Conservation (phyloP, 441 rosid genomes). For the Macaranga tanarius region DNA sequence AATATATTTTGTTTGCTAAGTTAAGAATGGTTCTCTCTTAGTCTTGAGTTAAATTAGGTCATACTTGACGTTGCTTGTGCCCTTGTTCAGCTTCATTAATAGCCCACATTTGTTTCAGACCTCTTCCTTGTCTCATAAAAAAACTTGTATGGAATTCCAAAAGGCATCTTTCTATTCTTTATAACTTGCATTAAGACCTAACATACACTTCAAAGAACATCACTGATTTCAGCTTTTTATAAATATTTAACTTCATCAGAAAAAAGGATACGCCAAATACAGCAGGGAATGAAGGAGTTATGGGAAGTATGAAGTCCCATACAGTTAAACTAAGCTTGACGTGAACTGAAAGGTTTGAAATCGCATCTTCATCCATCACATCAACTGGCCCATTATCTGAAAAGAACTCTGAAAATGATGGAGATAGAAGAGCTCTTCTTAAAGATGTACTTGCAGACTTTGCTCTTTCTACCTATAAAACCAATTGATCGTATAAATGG, state of each 20-base stretch:
- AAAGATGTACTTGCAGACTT: conserved; percentile 75
- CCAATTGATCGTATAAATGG: conserved; percentile 34
- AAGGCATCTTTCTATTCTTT: not conserved
- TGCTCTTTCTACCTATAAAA: conserved; percentile 74
- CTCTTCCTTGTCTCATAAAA: not conserved
- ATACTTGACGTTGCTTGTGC: not conserved
- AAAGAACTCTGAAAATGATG: conserved; percentile 79
- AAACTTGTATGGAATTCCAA: not conserved
- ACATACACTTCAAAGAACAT: conserved; percentile 9
- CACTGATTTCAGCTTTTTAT: not conserved
- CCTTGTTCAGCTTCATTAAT: not conserved
- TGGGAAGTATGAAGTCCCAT: conserved; percentile 89
- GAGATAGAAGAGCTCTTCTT: conserved; percentile 79
- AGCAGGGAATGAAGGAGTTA: conserved; percentile 90
- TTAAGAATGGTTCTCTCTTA: not conserved
- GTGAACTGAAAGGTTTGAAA: conserved; percentile 74
- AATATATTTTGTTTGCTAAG: not conserved
- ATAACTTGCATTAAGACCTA: not conserved
- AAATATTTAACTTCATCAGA: not conserved
- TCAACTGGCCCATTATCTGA: conserved; percentile 70
- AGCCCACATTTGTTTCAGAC: not conserved
- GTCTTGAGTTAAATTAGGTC: not conserved
- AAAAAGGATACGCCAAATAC: conserved; percentile 86
- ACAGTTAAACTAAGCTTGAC: conserved; percentile 81
- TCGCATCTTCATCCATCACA: conserved; percentile 97